These are phyloP conservation scores for Clathrospora elynae DNA, from an alignment of 2,329 filamentous ascomycete species.

Conservation along the genomic window DNA sequence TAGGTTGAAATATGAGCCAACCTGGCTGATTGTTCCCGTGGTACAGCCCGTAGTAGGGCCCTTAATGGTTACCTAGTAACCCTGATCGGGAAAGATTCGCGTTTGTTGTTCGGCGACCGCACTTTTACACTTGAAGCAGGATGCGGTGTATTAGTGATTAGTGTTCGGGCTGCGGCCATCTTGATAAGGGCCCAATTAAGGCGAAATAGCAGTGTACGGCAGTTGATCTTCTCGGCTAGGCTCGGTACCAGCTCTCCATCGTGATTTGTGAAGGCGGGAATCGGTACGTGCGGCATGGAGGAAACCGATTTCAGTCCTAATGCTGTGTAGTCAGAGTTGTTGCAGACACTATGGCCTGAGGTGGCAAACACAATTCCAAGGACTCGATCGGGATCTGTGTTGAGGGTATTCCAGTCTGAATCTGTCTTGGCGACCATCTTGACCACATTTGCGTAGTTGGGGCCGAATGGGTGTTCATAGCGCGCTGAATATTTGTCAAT, in stretches of 20 bases:
- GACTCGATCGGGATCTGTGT: background rate
- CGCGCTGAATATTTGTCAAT: too few relatives aligned
- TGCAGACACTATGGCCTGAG: background rate
- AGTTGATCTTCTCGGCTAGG: background rate
- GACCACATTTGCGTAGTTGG: background rate
- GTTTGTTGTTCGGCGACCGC: background rate
- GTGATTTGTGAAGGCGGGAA: background rate
- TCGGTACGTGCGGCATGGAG: background rate
- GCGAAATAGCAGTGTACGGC: background rate
- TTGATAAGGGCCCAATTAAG: conserved; percentile 2
- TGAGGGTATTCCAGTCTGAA: background rate
- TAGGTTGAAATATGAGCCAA: background rate
- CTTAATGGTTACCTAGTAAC: background rate
- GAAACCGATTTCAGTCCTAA: background rate
- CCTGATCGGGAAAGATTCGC: background rate
- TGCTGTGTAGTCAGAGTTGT: background rate
- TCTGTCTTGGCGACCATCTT: background rate
- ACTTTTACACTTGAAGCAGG: background rate
- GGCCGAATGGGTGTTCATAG: too few relatives aligned
- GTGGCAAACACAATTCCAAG: background rate
- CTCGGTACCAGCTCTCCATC: background rate
- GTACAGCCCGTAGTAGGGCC: background rate
- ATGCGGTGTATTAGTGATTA: background rate
- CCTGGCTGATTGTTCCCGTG: background rate
- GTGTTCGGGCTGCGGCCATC: background rate